Evolutionary conservation across 805 yeast genomes (phyloP).

Genomic region (Barnettozyma californica): DNA sequence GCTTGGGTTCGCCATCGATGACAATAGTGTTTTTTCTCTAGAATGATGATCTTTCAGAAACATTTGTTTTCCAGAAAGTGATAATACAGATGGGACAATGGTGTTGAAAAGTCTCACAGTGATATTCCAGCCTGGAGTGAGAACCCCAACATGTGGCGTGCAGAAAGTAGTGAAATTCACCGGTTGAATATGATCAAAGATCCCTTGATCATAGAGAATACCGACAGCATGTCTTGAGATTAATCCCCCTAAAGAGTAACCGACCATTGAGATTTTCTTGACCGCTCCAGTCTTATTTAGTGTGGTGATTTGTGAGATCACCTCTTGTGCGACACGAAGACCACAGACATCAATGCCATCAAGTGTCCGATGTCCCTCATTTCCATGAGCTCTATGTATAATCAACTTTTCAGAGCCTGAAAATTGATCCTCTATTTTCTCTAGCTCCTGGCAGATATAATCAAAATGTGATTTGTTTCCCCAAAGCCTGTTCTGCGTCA

Average conservation of each 20-base stretch:
- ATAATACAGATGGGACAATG: slow-evolving; percentile 60
- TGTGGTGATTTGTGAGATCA: slow-evolving; percentile 34
- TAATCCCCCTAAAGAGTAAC: slow-evolving; percentile 84
- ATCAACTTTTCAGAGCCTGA: slow-evolving; percentile 13
- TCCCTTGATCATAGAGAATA: slow-evolving; percentile 46
- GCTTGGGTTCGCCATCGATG: slow-evolving; percentile 57
- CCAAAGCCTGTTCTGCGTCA: slow-evolving; percentile 49
- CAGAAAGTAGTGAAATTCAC: slow-evolving; percentile 57
- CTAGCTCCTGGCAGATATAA: slow-evolving; percentile 48
- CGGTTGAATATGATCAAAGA: slow-evolving; percentile 51
- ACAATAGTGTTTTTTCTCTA: slow-evolving; percentile 46
- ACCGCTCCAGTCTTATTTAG: slow-evolving; percentile 34
- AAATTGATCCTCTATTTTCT: slow-evolving; percentile 21
- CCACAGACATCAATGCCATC: slow-evolving; percentile 90
- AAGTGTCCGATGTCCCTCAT: slow-evolving; percentile 63
- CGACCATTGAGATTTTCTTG: slow-evolving; percentile 64
- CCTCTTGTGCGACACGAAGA: slow-evolving; percentile 64
- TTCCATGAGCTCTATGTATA: slow-evolving; percentile 20
- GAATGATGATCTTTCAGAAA: slow-evolving; percentile 47
- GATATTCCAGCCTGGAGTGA: slow-evolving; percentile 51
- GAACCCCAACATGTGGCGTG: slow-evolving; percentile 65
- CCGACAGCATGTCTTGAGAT: slow-evolving; percentile 78
- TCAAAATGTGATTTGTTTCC: slow-evolving; percentile 66
- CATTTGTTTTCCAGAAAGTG: slow-evolving; percentile 69
- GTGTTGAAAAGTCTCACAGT: slow-evolving; percentile 53